phyloP scores from a whole-genome alignment of 2,329 filamentous ascomycete genomes.

The Aureobasidium sp. region DNA sequence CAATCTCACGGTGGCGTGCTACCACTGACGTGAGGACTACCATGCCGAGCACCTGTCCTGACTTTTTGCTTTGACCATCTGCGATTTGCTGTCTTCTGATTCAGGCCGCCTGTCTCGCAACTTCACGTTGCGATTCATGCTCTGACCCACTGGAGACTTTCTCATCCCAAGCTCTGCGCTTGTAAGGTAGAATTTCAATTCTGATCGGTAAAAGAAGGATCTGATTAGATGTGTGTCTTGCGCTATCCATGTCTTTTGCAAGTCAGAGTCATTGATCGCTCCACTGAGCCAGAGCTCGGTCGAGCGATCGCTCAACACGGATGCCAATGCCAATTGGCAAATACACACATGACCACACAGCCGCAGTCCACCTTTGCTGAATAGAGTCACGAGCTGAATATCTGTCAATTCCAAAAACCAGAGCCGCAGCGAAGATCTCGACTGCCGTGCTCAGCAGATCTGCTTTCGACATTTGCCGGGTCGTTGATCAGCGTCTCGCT shows the following conservation, averaged over 20 bases:
- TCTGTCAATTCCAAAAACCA: neutral
- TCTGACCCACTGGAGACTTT: neutral
- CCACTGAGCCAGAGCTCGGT: neutral
- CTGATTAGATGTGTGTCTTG: neutral
- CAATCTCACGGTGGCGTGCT: neutral
- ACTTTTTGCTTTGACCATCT: neutral
- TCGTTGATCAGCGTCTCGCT: neutral
- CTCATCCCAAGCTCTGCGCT: neutral
- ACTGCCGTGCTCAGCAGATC: slow-evolving; percentile 1
- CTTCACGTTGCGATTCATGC: neutral
- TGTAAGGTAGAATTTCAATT: neutral
- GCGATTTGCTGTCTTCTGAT: neutral
- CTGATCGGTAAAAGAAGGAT: neutral
- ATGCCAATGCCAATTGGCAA: neutral
- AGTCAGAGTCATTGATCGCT: neutral
- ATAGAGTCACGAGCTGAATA: neutral
- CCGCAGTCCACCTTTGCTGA: neutral
- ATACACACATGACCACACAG: neutral
- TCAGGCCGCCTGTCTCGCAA: neutral
- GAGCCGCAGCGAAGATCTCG: neutral
- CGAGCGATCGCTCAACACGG: neutral
- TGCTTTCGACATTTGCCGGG: neutral
- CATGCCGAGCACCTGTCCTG: neutral
- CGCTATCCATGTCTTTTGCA: neutral
- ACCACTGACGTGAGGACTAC: neutral